phyloP scores from a whole-genome alignment of 345 rosid species.

The Rhodamnia rubescens region DNA sequence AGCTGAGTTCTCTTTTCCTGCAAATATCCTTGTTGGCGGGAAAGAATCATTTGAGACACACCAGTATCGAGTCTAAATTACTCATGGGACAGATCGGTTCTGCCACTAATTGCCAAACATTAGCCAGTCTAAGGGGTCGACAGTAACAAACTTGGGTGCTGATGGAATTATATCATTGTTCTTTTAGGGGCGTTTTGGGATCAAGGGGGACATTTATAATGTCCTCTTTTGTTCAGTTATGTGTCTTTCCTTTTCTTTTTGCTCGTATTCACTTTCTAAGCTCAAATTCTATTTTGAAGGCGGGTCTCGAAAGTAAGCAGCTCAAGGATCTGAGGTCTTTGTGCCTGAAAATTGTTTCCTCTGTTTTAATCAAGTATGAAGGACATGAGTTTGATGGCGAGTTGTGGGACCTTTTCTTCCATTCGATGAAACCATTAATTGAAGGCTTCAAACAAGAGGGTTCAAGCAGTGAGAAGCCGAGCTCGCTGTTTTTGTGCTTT shows the following conservation, averaged over 20 bases:
- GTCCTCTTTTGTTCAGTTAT: neutral
- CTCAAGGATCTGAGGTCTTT: constrained; percentile 73
- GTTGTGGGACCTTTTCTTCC: constrained; percentile 84
- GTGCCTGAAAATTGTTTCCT: constrained; percentile 60
- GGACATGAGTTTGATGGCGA: constrained; percentile 62
- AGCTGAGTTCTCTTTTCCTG: neutral
- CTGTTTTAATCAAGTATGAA: constrained; percentile 67
- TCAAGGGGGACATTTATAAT: neutral
- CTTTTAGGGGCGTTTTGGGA: neutral
- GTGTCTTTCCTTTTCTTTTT: neutral
- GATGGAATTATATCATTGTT: neutral
- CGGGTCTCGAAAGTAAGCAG: constrained; percentile 35
- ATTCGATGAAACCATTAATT: constrained; percentile 56
- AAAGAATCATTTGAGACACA: neutral
- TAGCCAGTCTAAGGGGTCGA: neutral
- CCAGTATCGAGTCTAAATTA: neutral
- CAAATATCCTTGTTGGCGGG: neutral
- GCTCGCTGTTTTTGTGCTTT: constrained; percentile 83
- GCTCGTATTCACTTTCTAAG: neutral
- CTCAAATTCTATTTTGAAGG: constrained; percentile 24
- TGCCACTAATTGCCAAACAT: neutral
- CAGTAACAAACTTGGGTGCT: neutral
- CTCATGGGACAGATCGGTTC: neutral
- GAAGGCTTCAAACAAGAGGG: constrained; percentile 79
- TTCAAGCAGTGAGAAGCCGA: constrained; percentile 89